phyloP scores from a whole-genome alignment of 495 filamentous ascomycete genomes.

The Aspergillus hancockii region DNA sequence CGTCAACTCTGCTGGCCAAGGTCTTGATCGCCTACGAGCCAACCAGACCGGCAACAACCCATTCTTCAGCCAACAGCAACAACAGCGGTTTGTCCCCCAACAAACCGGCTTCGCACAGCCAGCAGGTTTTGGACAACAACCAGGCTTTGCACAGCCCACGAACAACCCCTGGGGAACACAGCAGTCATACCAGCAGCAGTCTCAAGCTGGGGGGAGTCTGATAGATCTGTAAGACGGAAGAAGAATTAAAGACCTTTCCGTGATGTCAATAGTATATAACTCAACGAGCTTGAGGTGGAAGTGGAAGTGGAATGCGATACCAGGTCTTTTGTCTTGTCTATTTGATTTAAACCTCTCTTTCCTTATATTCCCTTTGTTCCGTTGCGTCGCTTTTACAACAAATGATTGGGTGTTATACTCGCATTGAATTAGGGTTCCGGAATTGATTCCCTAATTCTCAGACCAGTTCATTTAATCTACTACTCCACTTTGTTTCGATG shows the following conservation, averaged over 20 bases:
- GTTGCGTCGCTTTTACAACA: background rate
- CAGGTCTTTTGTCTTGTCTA: conserved; percentile 4
- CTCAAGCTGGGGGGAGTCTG: conserved; percentile 73
- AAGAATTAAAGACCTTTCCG: background rate
- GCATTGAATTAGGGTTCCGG: conserved; percentile 9
- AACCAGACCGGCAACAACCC: conserved; percentile 90
- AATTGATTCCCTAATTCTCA: background rate
- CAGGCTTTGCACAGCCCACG: conserved; percentile 47
- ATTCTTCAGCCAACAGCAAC: conserved; percentile 68
- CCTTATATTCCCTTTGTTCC: background rate
- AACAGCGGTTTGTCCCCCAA: conserved; percentile 60
- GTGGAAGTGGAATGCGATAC: conserved; percentile 2
- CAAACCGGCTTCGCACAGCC: conserved; percentile 47
- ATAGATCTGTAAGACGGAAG: conserved; percentile 75
- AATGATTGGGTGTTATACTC: conserved; percentile 4
- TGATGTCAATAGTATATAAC: background rate
- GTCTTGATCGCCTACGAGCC: conserved; percentile 65
- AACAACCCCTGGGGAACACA: conserved; percentile 73
- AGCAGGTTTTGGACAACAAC: conserved; percentile 33
- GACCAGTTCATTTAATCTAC: background rate
- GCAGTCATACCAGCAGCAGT: conserved; percentile 56
- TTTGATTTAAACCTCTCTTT: background rate
- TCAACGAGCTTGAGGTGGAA: background rate
- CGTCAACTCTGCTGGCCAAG: conserved; percentile 88
- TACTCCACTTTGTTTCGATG: background rate